Percentiles rank a stretch among this genome's conserved stretches.
phyloP scores from a whole-genome alignment of 208 protist species.

The Acanthamoeba lenticulata region DNA sequence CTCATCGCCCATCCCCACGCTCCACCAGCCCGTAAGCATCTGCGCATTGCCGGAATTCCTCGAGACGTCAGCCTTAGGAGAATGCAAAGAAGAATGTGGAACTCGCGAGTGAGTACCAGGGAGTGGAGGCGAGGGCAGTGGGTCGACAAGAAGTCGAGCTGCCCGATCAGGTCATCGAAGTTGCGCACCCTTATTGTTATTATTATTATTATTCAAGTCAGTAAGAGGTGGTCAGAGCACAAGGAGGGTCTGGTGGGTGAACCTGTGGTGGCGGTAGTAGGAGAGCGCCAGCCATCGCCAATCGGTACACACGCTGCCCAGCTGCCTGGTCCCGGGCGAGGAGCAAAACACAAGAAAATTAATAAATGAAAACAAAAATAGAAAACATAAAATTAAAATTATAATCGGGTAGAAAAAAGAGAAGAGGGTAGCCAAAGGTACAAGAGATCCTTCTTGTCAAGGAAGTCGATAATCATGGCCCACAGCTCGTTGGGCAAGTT shows the following conservation, averaged over 20 bases:
- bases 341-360: too few relatives aligned
- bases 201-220: background rate
- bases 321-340: background rate
- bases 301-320: background rate
- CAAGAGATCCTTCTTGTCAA: constrained; percentile 18
- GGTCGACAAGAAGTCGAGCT: constrained; percentile 3
- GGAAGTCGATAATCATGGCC: constrained; percentile 12
- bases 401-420: background rate
- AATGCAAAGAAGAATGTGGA: background rate
- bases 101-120: background rate
- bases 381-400: background rate
- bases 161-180: background rate
- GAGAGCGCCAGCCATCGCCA: constrained; percentile 21
- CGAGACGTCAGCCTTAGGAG: background rate
- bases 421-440: background rate
- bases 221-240: background rate
- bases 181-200: background rate
- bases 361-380: background rate
- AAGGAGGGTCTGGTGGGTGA: background rate
- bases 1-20: constrained; percentile 21
- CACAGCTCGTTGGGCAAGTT: constrained; percentile 2
- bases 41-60: background rate
- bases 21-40: background rate
- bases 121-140: background rate
- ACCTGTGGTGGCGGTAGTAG: constrained; percentile 1